Evolutionary conservation across 176 grass and related monocot genomes (phyloP).

Genomic region (Paspalum vaginatum): DNA sequence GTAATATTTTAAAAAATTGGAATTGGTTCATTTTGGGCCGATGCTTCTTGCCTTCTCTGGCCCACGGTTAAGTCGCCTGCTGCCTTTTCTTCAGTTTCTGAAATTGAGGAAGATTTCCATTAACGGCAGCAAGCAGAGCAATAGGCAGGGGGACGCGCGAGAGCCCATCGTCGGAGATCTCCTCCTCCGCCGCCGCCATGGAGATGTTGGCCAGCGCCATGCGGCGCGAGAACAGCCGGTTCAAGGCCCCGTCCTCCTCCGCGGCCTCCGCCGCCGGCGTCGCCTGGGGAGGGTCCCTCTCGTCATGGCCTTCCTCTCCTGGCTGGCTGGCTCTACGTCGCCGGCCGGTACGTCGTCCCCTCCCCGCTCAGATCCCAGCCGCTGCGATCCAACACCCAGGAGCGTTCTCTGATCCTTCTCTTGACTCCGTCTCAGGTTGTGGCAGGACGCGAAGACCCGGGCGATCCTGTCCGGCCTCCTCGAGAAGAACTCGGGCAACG

Average conservation of each 20-base stretch:
- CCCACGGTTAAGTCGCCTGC: no score
- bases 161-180: no score
- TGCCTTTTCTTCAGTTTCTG: no score
- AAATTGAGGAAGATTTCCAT: no score
- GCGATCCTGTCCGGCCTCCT: slow-evolving; percentile 63
- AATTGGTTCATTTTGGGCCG: no score
- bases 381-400: no score
- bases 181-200: slow-evolving; percentile 43
- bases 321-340: slow-evolving; percentile 90
- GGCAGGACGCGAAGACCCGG: slow-evolving; percentile 84
- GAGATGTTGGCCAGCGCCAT: slow-evolving; percentile 67
- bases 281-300: slow-evolving; percentile 65
- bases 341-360: slow-evolving; percentile 50
- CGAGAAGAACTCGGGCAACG: slow-evolving; percentile 64
- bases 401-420: background rate
- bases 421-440: slow-evolving; percentile 50
- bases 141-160: no score
- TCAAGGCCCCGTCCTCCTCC: slow-evolving; percentile 37
- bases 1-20: no score
- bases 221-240: slow-evolving; percentile 53
- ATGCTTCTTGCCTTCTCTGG: no score
- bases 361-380: no score
- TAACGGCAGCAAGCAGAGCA: no score
- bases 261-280: background rate
- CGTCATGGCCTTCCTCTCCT: slow-evolving; percentile 82